Evolutionary conservation across 805 yeast genomes (phyloP), one percentile per base, ranked within the genome.

Genomic region (Hanseniaspora hatyaiensis): DNA sequence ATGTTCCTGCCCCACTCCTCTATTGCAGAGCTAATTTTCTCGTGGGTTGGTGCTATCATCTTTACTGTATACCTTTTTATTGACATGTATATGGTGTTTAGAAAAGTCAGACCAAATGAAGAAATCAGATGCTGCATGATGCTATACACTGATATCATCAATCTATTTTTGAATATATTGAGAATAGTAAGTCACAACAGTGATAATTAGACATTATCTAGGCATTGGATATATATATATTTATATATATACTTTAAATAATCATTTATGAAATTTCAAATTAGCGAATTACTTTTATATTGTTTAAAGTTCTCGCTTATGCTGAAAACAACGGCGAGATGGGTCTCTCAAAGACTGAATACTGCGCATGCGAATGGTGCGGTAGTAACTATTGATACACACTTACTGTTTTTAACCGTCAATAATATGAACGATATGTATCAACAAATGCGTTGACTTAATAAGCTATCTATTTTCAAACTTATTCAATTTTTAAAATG

Each of bases 71-170:
- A 80, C 59, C 72, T 87, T 50, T 64, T 86, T 43, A 75, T 84
- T 39, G 96, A 86, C 61, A 86, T 95, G 18, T 95, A 86, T 63
- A 61, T 76, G 55, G 75, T 86, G 49, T 72, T 86, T 77, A 77
- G 80, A 58, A 77, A 75, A 49, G 77, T 70, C 55, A 80, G 79
- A 57, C 78, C 86, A 36, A 95, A 86, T 55, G 95, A 87, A 55
- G 95, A 84, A 57, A 73, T 86, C n/a, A 72, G 77, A 33, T 89
- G 94, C 44, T 77, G 89, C 13, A 77, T 87, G 59, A 66, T 75
- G 54, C 70, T 87, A 52, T 86, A 87, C 61, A 71, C 86, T 68
- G 96, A 86, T 60, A 74, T 85, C 40, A 69, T 87, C 64, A 86
- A 86, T 64, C 70, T 86, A 64, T 87, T 86, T 67, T 61, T 86